Percentiles rank a stretch among this genome's conserved stretches.
Evolutionary conservation across 1,284 basidiomycete species (phyloP).

Genomic region (Exobasidium rhododendri): DNA sequence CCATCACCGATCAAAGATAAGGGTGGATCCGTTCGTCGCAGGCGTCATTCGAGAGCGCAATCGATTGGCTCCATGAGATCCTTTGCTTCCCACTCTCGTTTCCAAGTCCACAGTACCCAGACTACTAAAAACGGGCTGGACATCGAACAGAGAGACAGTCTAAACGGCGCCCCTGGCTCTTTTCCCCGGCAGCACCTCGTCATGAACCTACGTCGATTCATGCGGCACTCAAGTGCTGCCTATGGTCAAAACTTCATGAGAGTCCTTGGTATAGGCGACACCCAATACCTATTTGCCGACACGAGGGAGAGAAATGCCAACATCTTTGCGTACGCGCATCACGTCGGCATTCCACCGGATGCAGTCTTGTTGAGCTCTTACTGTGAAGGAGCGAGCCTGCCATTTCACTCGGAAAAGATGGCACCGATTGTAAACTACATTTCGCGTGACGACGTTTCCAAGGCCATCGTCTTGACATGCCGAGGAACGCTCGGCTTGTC

Average conservation of each 20-base stretch:
- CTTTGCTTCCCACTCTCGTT: conserved; percentile 32
- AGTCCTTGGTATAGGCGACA: conserved; percentile 57
- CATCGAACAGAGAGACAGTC: neutral
- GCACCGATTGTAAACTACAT: conserved; percentile 59
- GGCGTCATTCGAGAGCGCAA: conserved; percentile 28
- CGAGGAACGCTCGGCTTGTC: conserved; percentile 59
- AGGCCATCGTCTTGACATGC: conserved; percentile 59
- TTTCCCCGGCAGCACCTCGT: conserved; percentile 58
- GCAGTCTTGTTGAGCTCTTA: conserved; percentile 59
- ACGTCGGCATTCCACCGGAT: conserved; percentile 59
- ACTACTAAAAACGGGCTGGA: conserved; percentile 14
- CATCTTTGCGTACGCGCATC: conserved; percentile 55
- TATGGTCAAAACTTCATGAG: conserved; percentile 57
- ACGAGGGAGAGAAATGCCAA: conserved; percentile 58
- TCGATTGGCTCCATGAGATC: conserved; percentile 40
- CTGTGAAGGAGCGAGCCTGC: conserved; percentile 48
- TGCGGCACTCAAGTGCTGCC: conserved; percentile 56
- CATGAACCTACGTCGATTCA: conserved; percentile 59
- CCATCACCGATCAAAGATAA: neutral
- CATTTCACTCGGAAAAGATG: conserved; percentile 47
- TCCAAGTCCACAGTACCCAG: conserved; percentile 22
- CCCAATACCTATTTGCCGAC: conserved; percentile 58
- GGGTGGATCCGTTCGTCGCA: conserved; percentile 1
- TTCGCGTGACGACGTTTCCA: conserved; percentile 57
- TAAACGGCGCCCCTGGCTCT: conserved; percentile 5